Evolutionary conservation across 192 early-diverging fungal genomes (phyloP).

Genomic region (Rhizophagus clarus): DNA sequence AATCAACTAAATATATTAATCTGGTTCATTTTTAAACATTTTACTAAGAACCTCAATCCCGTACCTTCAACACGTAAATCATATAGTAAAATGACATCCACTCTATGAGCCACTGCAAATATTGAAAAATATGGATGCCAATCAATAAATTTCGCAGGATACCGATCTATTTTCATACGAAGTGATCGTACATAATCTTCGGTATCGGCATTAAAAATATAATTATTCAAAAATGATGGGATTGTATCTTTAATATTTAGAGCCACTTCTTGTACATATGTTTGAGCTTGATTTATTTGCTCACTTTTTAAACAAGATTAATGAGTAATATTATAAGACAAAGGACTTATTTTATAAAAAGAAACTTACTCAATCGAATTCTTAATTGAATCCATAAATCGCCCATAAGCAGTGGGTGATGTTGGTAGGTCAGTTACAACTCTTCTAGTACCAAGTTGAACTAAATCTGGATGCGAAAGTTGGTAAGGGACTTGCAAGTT

Average conservation of each 20-base stretch:
- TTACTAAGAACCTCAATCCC: not conserved
- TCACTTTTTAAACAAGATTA: not conserved
- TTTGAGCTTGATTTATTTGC: not conserved
- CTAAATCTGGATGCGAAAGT: not conserved
- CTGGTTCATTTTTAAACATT: not conserved
- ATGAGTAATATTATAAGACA: not conserved
- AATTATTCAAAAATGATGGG: not conserved
- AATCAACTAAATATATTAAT: not conserved
- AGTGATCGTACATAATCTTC: not conserved
- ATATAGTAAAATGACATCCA: slow-evolving; percentile 30
- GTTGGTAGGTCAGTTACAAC: not conserved
- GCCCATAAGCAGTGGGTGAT: not conserved
- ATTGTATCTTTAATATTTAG: not conserved
- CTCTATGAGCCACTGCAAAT: slow-evolving; percentile 26
- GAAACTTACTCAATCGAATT: not conserved
- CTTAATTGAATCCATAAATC: not conserved
- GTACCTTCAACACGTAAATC: slow-evolving; percentile 28
- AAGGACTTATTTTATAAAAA: not conserved
- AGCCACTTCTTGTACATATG: not conserved
- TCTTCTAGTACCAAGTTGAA: not conserved
- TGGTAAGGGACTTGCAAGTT: not conserved
- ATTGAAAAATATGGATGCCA: slow-evolving; percentile 31
- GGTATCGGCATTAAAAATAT: not conserved
- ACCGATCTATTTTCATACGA: not conserved
- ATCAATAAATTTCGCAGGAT: not conserved